Evolutionary conservation across 805 yeast species (phyloP).

Genomic region (Yarrowia bubula): DNA sequence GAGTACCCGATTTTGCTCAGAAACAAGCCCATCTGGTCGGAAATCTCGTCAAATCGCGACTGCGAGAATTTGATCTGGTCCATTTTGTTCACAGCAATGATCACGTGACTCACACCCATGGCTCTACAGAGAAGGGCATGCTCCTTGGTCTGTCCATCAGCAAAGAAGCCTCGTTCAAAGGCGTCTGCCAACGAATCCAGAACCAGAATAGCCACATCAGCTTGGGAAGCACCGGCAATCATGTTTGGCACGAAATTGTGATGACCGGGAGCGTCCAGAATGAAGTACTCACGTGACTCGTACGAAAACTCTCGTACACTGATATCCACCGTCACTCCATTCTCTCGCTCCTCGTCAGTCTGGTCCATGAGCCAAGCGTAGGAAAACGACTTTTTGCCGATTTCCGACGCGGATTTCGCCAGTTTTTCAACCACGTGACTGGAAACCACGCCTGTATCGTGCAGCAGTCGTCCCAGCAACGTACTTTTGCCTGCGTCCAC

Average conservation of each 20-base stretch:
- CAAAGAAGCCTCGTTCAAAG: slow-evolving; percentile 65
- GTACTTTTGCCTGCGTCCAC: slow-evolving; percentile 87
- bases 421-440: slow-evolving; percentile 61
- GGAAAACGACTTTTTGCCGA: slow-evolving; percentile 77
- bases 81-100: slow-evolving; percentile 69
- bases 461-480: slow-evolving; percentile 67
- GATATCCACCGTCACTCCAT: slow-evolving; percentile 80
- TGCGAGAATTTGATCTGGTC: slow-evolving; percentile 61
- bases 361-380: slow-evolving; percentile 86
- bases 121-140: slow-evolving; percentile 67
- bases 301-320: slow-evolving; percentile 69
- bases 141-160: slow-evolving; percentile 76
- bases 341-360: slow-evolving; percentile 65
- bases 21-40: slow-evolving; percentile 49
- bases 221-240: slow-evolving; percentile 80
- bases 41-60: slow-evolving; percentile 52
- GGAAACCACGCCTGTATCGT: slow-evolving; percentile 66
- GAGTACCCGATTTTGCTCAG: slow-evolving; percentile 53
- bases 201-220: slow-evolving; percentile 70
- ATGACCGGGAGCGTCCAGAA: slow-evolving; percentile 85
- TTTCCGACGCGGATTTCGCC: slow-evolving; percentile 60
- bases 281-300: slow-evolving; percentile 52
- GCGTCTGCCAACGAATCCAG: slow-evolving; percentile 66
- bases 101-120: slow-evolving; percentile 59
- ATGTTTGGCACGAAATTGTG: slow-evolving; percentile 79